Conservation (phyloP, 1,139 yeast genomes). For the Taiozyma sp. region DNA sequence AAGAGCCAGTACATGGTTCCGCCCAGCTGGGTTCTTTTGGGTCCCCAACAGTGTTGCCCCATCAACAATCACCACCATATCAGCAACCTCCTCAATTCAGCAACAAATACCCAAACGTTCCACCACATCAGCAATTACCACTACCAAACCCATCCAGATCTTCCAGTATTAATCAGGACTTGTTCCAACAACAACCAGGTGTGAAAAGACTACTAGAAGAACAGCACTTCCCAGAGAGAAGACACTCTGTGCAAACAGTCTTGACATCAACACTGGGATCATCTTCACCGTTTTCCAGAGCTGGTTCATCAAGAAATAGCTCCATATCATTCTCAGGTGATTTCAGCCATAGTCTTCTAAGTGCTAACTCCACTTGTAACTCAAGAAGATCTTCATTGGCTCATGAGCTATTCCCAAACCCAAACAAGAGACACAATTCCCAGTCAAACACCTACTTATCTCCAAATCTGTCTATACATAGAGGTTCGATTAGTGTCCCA, state of each 20-base stretch:
- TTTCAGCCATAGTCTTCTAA: neutral
- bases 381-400: conserved; percentile 24
- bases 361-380: conserved; percentile 6
- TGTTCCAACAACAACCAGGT: conserved; percentile 21
- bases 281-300: conserved; percentile 20
- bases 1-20: neutral
- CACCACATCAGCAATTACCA: conserved; percentile 7
- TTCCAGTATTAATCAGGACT: conserved; percentile 19
- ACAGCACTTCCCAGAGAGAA: conserved; percentile 20
- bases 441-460: conserved; percentile 19
- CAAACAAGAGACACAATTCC: conserved; percentile 17
- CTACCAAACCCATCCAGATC: conserved; percentile 16
- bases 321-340: conserved; percentile 22
- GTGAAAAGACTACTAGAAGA: conserved; percentile 24
- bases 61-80: conserved; percentile 1
- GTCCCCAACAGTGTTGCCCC: neutral
- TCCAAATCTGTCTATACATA: conserved; percentile 17
- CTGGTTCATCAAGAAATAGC: conserved; percentile 22
- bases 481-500: conserved; percentile 14
- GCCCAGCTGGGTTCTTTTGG: conserved; percentile 1
- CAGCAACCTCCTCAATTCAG: neutral
- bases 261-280: conserved; percentile 17
- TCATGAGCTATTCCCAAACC: conserved; percentile 20
- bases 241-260: conserved; percentile 24
- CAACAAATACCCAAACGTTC: neutral